Base-by-base conservation (phyloP, 1,284 basidiomycete genomes). In the Moesziomyces sp. region DNA sequence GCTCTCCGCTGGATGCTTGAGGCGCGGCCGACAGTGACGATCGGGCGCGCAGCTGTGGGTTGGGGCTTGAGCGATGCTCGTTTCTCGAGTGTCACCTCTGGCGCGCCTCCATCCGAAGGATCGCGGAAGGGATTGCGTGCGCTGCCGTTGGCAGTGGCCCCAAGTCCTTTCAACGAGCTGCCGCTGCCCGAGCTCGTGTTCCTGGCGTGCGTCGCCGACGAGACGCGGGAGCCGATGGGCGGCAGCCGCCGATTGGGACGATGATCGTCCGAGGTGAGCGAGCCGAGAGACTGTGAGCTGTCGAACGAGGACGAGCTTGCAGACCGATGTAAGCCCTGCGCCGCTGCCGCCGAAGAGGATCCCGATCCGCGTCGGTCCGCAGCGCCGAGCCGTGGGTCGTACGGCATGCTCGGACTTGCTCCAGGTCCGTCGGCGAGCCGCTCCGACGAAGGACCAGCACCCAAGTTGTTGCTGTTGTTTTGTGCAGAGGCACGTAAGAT, bases 21-120 rank as follows among this genome's bases (percentile, higher is more conserved):
- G 7, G 73, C 75, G n/a, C 75, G 59, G 5, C 75, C 75, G 3
- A 77, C 75, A 1, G 72, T 74, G 28, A 77, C 75, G n/a, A 77
- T 77, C 9, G 75, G 75, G 4, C 75, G 55, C 4, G 54, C 19
- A 0, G 75, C 66, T 28, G 75, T 74, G 16, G 75, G 75, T 16
- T 52, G 67, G 3, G 67, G 71, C 47, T 68, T 70, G 1, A 58
- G 49, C 8, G 70, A 74, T 2, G 52, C 24, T 14, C 67, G 52
- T 21, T 58, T 62, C 13, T 8, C 46, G 13, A 45, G 13, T 2
- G 21, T 53, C 1, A 38, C 35, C 18, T 60, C 54, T 2, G 16
- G 47, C 14, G 9, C 56, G n/a, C 21, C 55, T 21, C 38, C 44
- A 3, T 63, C 60, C 4, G 71, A 61, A 19, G 71, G 58, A 43